Conservation (phyloP, 768 basidiomycete species). For the Russula sp. region DNA sequence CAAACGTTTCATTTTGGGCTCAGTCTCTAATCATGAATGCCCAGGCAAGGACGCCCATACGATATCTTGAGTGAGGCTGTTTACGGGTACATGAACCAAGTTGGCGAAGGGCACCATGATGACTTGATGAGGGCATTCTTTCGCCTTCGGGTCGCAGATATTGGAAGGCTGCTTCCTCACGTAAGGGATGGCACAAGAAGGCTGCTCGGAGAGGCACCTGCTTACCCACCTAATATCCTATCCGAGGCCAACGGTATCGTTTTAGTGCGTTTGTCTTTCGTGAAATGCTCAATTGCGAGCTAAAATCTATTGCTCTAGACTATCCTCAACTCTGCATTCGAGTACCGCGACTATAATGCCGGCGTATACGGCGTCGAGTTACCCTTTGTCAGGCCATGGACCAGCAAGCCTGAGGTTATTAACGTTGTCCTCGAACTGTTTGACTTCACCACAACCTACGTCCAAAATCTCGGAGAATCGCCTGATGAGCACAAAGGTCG, state of each 20-base stretch:
- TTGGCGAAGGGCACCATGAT: slow-evolving; percentile 50
- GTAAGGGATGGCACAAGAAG: slow-evolving; percentile 43
- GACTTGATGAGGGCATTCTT: slow-evolving; percentile 85
- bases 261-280: slow-evolving; percentile 42
- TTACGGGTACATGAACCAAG: slow-evolving; percentile 54
- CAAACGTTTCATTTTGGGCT: neutral
- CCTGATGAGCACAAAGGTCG: slow-evolving; percentile 24
- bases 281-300: neutral
- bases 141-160: slow-evolving; percentile 53
- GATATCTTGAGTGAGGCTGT: slow-evolving; percentile 68
- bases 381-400: slow-evolving; percentile 76
- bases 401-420: slow-evolving; percentile 59
- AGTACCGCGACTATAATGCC: slow-evolving; percentile 65
- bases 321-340: slow-evolving; percentile 61
- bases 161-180: slow-evolving; percentile 61
- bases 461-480: slow-evolving; percentile 35
- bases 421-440: slow-evolving; percentile 70
- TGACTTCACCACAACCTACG: slow-evolving; percentile 45
- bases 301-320: slow-evolving; percentile 37
- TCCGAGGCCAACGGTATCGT: slow-evolving; percentile 64
- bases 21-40: neutral
- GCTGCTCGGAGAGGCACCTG: slow-evolving; percentile 38
- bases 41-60: slow-evolving; percentile 47
- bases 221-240: slow-evolving; percentile 40
- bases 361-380: slow-evolving; percentile 71